A percentile compares a stretch with the other conserved stretches of the same genome.
phyloP scores from a whole-genome alignment of 176 grass and related monocot genomes.

The Bothriochloa decipiens region DNA sequence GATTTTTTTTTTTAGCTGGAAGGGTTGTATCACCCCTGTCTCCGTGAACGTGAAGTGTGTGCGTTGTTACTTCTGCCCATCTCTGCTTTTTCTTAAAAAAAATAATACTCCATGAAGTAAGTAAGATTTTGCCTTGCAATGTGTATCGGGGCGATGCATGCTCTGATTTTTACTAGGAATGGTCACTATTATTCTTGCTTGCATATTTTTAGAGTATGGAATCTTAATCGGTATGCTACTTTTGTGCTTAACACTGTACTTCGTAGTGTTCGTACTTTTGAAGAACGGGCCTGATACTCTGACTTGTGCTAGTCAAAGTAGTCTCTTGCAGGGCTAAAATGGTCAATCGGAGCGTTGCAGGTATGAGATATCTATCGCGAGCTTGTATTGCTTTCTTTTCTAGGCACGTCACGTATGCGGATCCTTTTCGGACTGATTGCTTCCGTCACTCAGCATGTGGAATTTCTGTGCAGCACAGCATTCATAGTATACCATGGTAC shows the following conservation, averaged over 20 bases:
- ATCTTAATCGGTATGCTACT: neutral
- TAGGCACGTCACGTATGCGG: neutral
- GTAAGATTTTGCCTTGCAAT: neutral
- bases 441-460: conserved; percentile 2
- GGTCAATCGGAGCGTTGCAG: conserved; percentile 16
- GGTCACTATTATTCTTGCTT: neutral
- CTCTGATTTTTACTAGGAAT: neutral
- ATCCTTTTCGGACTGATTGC: neutral
- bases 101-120: no score
- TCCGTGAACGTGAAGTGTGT: neutral
- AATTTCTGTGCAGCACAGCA: neutral
- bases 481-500: no score
- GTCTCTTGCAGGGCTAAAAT: conserved; percentile 20
- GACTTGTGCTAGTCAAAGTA: conserved; percentile 26
- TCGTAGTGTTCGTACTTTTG: no score
- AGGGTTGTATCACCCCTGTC: no score
- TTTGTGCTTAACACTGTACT: neutral
- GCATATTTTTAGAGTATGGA: neutral
- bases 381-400: no score
- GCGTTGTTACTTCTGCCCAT: neutral
- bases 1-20: no score
- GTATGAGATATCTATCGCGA: no score
- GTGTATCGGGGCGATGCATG: neutral
- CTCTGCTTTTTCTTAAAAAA: neutral
- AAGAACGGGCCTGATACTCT: neutral